phyloP scores from a whole-genome alignment of 441 rosid genomes.

The Viola pubescens region DNA sequence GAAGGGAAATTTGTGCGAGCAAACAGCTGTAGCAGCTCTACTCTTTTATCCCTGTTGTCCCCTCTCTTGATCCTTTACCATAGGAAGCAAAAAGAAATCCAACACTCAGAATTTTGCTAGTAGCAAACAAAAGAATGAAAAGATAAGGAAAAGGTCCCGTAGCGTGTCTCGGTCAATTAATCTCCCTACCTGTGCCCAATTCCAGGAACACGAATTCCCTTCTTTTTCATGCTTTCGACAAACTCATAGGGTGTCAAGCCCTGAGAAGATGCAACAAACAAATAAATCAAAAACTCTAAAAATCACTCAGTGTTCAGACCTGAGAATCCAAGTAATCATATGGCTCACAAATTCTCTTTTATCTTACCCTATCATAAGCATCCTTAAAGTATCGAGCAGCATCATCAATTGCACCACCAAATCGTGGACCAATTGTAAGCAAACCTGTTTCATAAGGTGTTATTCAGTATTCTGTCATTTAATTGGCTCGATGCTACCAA shows the following conservation, averaged over 20 bases:
- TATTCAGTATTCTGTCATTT: slow-evolving; percentile 9
- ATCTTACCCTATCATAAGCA: slow-evolving; percentile 76
- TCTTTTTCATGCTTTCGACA: slow-evolving; percentile 93
- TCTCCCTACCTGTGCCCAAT: slow-evolving; percentile 77
- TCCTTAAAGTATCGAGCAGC: slow-evolving; percentile 96
- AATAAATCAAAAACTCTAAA: slow-evolving; percentile 14
- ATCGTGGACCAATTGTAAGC: slow-evolving; percentile 93
- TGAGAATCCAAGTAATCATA: no score
- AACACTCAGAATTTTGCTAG: slow-evolving; percentile 6
- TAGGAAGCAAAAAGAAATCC: slow-evolving; percentile 9
- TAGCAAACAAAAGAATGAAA: slow-evolving; percentile 7
- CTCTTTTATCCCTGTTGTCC: slow-evolving; percentile 94
- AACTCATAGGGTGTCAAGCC: slow-evolving; percentile 80
- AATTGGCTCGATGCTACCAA: not conserved
- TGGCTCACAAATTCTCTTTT: not conserved
- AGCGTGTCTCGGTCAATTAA: slow-evolving; percentile 3
- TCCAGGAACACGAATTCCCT: slow-evolving; percentile 96
- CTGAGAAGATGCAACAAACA: slow-evolving; percentile 31
- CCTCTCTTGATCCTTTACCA: slow-evolving; percentile 82
- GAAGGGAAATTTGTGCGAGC: slow-evolving; percentile 86
- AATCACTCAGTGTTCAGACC: not conserved
- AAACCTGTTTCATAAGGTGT: slow-evolving; percentile 50
- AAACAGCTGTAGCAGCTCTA: slow-evolving; percentile 73
- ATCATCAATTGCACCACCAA: slow-evolving; percentile 97
- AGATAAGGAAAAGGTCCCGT: slow-evolving; percentile 4